Conservation (phyloP, 2,329 filamentous ascomycete species). For the Helminthosporium solani region DNA sequence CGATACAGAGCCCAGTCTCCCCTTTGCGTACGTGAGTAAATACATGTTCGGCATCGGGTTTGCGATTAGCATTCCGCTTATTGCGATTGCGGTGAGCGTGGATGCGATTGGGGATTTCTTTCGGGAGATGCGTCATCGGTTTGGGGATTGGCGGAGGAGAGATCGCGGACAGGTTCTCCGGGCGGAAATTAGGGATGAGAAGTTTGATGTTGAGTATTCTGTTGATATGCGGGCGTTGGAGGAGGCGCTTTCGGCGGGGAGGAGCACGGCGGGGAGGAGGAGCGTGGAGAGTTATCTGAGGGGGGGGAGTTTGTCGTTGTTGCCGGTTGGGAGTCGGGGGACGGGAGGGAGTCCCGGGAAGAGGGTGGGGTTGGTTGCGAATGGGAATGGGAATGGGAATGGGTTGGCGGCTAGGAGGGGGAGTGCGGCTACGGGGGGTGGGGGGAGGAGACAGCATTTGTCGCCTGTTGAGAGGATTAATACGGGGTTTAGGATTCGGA, state of each 20-base stretch:
- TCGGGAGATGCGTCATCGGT: conserved; percentile 25
- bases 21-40: conserved; percentile 54
- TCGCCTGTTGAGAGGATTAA: conserved; percentile 27
- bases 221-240: conserved; percentile 31
- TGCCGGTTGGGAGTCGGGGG: conserved; percentile 37
- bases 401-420: conserved; percentile 13
- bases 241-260: conserved; percentile 26
- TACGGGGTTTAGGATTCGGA: conserved; percentile 38
- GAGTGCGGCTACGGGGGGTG: conserved; percentile 17
- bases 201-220: conserved; percentile 16
- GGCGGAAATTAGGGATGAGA: conserved; percentile 12
- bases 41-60: conserved; percentile 59
- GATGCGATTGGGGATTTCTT: conserved; percentile 43
- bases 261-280: conserved; percentile 24
- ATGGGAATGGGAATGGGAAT: conserved; percentile 12
- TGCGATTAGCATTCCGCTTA: conserved; percentile 54
- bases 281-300: conserved; percentile 33
- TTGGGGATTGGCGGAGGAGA: conserved; percentile 9
- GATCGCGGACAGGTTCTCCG: not conserved
- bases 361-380: conserved; percentile 10
- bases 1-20: conserved; percentile 40
- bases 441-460: conserved; percentile 2
- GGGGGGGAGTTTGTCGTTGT: conserved; percentile 15
- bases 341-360: conserved; percentile 22
- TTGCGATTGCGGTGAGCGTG: conserved; percentile 49